phyloP scores from a whole-genome alignment of 2,329 filamentous ascomycete species.

The Falciphora oryzae region DNA sequence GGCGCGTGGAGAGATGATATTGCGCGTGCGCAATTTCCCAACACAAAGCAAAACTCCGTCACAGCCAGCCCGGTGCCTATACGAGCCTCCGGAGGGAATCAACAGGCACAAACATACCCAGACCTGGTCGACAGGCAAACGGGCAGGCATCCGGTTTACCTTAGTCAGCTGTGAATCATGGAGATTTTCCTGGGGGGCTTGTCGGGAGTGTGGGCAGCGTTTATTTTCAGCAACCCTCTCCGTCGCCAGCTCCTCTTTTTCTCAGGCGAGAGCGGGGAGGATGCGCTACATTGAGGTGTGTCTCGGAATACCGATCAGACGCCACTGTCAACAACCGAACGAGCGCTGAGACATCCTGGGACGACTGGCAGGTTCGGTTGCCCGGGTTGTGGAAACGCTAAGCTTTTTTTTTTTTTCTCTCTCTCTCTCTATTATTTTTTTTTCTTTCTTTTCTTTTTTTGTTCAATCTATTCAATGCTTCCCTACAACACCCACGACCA shows the following conservation, averaged over 20 bases:
- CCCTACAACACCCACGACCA: too few species aligned
- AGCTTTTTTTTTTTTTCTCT: constrained; percentile 9
- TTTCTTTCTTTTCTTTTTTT: constrained; percentile 12
- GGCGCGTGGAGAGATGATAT: too few species aligned
- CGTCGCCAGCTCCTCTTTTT: not conserved
- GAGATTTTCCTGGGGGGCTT: too few species aligned
- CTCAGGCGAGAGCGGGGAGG: not conserved
- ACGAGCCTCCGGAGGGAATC: too few species aligned
- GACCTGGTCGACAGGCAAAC: too few species aligned
- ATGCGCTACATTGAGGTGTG: not conserved
- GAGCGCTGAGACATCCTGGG: not conserved
- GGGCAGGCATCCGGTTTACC: not conserved
- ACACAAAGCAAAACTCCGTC: too few species aligned
- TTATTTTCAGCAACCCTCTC: not conserved
- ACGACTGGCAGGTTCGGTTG: too few species aligned
- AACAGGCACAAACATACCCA: too few species aligned
- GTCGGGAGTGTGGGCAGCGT: not conserved
- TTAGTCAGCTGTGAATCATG: too few species aligned
- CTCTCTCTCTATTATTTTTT: too few species aligned
- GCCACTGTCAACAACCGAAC: not conserved
- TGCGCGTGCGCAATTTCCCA: too few species aligned
- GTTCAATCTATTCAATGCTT: not conserved
- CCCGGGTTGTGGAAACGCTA: not conserved
- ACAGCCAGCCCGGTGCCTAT: too few species aligned
- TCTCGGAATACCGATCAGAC: not conserved